phyloP scores from a whole-genome alignment of 1,284 basidiomycete genomes.

The Boletus smithii region DNA sequence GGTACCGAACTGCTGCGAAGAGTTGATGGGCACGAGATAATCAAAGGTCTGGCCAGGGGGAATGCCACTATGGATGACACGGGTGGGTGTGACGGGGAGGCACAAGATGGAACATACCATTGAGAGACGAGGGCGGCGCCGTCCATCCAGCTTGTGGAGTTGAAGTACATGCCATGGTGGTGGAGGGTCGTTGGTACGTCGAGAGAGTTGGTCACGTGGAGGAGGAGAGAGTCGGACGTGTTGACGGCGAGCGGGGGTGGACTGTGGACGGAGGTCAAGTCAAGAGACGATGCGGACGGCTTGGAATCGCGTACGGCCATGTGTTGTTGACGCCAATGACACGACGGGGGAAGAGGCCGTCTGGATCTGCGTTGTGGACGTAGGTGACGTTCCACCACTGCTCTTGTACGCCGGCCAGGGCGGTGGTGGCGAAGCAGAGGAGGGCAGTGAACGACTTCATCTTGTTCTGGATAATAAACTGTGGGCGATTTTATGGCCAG shows the following conservation, averaged over 20 bases:
- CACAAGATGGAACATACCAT: slow-evolving; percentile 50
- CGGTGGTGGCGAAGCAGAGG: slow-evolving; percentile 35
- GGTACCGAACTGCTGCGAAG: slow-evolving; percentile 78
- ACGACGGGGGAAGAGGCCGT: slow-evolving; percentile 67
- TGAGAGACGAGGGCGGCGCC: slow-evolving; percentile 82
- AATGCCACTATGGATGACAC: slow-evolving; percentile 58
- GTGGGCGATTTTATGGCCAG: too few species aligned
- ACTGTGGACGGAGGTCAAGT: slow-evolving; percentile 36
- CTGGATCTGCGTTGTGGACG: slow-evolving; percentile 69
- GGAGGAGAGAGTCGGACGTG: slow-evolving; percentile 65
- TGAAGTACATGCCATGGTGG: slow-evolving; percentile 94
- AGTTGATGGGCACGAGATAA: slow-evolving; percentile 77
- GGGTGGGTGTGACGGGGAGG: background rate
- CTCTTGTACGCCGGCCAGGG: slow-evolving; percentile 59
- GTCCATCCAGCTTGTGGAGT: slow-evolving; percentile 82
- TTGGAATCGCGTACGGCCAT: slow-evolving; percentile 74
- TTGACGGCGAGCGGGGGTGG: slow-evolving; percentile 78
- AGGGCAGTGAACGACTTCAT: too few species aligned
- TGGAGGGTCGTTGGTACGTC: slow-evolving; percentile 66
- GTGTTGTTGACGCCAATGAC: slow-evolving; percentile 86
- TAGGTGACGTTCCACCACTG: slow-evolving; percentile 82
- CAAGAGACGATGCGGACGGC: background rate
- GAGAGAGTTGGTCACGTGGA: slow-evolving; percentile 76
- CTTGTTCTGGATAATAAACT: too few species aligned
- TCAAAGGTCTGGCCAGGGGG: slow-evolving; percentile 72